A percentile compares a stretch with the other conserved stretches of the same genome.
Evolutionary conservation across 306 rosid species (phyloP).

Genomic region (Betula pendula): DNA sequence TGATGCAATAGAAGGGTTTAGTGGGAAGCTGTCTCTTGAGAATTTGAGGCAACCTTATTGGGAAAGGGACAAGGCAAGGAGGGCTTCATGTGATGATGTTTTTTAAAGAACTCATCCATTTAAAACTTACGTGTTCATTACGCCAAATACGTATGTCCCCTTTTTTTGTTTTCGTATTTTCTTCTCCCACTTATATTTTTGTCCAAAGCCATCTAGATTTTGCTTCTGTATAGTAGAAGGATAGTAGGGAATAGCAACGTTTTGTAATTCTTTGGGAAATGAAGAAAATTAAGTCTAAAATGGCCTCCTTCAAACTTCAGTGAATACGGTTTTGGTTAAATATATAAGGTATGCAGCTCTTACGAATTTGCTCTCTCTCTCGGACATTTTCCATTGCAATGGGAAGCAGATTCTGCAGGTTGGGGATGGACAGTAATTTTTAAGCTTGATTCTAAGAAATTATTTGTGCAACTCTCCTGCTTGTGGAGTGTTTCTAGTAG

Average conservation of each 20-base stretch:
- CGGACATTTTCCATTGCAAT: no score
- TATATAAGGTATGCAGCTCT: no score
- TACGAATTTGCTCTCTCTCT: no score
- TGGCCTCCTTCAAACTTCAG: slow-evolving; percentile 23
- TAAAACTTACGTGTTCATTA: slow-evolving; percentile 21
- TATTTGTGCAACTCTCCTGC: no score
- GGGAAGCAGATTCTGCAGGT: no score
- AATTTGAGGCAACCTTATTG: slow-evolving; percentile 56
- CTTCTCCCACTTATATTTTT: slow-evolving; percentile 23
- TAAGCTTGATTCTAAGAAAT: no score
- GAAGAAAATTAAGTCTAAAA: slow-evolving; percentile 34
- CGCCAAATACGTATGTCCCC: slow-evolving; percentile 34
- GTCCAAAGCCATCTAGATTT: slow-evolving; percentile 40
- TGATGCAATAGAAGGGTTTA: slow-evolving; percentile 60
- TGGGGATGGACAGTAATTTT: no score
- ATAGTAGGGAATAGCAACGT: slow-evolving; percentile 41
- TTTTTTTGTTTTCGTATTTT: slow-evolving; percentile 32
- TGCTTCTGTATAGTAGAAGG: slow-evolving; percentile 64
- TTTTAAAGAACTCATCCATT: slow-evolving; percentile 34
- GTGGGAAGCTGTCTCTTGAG: slow-evolving; percentile 70
- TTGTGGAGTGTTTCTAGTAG: no score
- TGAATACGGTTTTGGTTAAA: background rate
- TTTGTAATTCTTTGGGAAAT: slow-evolving; percentile 47
- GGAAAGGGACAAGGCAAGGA: slow-evolving; percentile 64
- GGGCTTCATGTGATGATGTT: slow-evolving; percentile 56